Evolutionary conservation across 192 early-diverging fungal genomes (phyloP), one percentile per base, ranked within the genome.

Genomic region (Endogone sp.): DNA sequence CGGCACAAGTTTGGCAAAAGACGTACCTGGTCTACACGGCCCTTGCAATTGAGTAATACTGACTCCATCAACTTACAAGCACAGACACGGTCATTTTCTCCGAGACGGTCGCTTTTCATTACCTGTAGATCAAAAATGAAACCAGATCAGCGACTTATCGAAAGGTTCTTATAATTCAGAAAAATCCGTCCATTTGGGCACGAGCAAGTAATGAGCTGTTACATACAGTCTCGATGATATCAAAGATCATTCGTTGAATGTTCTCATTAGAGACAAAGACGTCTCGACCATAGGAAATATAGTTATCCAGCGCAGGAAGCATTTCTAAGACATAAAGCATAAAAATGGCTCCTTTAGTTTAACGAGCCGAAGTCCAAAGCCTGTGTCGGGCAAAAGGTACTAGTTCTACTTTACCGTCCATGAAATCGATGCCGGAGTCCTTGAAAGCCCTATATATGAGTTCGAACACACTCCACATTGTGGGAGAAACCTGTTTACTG

Each of bases 241-340:
- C 91, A 68, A 90, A 88, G 62, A 95, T 84, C 67, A 87, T 89
- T 44, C 85, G 69, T 68, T 92, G 91, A 59, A 91, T 81, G 61
- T 88, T 86, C 57, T 78, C 76, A 77, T 86, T 93, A 22, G 82
- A 37, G 0, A 84, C 82, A 69, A 95, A 91, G 9, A 87, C 82
- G 20, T 92, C 90, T 64, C 82, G 92, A 73, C 97, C 97, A 67
- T 90, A 94, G 8, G 89, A 84, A 54, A 97, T 88, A 68, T 89
- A 97, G 82, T 97, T 95, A 74, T 95, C 93, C 60, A 99, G 84
- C 25, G 90, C 89, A n/a, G 91, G 91, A 29, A 92, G 70, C 86
- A 99, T 95, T 71, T 95, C 94, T 74, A 60, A n/a, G n/a, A n/a
- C n/a, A n/a, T n/a, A n/a, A n/a, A n/a, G n/a, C n/a, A n/a, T n/a